Base-by-base conservation (phyloP, 495 filamentous ascomycete species). In the Talaromyces ruber region DNA sequence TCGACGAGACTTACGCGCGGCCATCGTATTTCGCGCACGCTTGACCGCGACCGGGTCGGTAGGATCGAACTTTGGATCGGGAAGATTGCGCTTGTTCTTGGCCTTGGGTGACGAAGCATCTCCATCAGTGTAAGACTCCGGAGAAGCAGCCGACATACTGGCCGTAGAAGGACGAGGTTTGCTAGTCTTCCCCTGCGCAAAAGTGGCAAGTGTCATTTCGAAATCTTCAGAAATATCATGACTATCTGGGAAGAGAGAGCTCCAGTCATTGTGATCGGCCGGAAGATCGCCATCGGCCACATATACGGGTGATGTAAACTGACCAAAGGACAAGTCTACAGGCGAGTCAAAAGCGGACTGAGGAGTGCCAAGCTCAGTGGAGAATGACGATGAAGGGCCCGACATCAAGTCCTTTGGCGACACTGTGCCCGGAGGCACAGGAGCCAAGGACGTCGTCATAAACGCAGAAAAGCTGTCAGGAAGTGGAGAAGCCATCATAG, bases 11-110 rank as follows among this genome's bases (percentile, higher is more conserved):
- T 97, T 97, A 50, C 94, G 90, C 64, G 94, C 94, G 52, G 94
- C 94, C 74, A 93, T 81, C 14, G 94, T 98, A 74, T 98, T 98
- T 62, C 93, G 87, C 34, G 93, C 93, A 64, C 94, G 91, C 83
- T 97, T 98, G 79, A 91, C 83, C 9, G 90, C 91, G 14, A 90
- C 72, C 0, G 88, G 87, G 68, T 97, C 93, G 26, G 80, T 76
- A 16, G 70, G 66, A 54, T 80, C 72, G 24, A 65, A 74, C 34
- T 68, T 69, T 71, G 90, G 88, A 58, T 89, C 88, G 25, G 97
- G 81, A 45, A 90, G 87, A 12, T 28, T 28, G 5, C 22, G 32
- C 34, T 51, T 51, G 30, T 34, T 60, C 63, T 72, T 72, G 29
- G 67, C 70, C 57, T 68, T 71, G 52, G 74, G 70, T 32, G 77